A percentile compares a stretch with the other conserved stretches of the same genome.
These are phyloP conservation scores for Ustilago shanxiensis DNA, from an alignment of 1,284 basidiomycete genomes.

Conservation along the genomic window DNA sequence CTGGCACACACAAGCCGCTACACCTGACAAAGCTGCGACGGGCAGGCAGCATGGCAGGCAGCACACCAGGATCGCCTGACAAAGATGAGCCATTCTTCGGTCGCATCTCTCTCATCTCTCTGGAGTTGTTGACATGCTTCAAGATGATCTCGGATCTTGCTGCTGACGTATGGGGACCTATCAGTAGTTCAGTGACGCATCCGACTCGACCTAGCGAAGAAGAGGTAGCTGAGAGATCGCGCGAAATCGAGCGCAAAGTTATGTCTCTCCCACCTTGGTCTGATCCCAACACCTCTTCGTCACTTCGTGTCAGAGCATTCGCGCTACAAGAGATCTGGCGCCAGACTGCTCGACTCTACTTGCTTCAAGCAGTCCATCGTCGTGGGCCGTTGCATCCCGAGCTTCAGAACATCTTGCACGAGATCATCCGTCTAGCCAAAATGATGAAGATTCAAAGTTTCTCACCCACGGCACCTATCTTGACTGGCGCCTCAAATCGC, in stretches of 20 bases:
- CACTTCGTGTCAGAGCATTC: conserved; percentile 42
- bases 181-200: conserved; percentile 11
- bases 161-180: conserved; percentile 50
- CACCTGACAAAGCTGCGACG: conserved; percentile 12
- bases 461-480: conserved; percentile 13
- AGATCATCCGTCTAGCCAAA: conserved; percentile 50
- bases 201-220: conserved; percentile 26
- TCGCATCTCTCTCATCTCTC: conserved; percentile 32
- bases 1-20: neutral
- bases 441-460: conserved; percentile 45
- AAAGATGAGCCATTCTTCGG: conserved; percentile 50
- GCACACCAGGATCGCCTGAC: neutral
- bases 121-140: conserved; percentile 52
- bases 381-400: conserved; percentile 45
- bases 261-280: conserved; percentile 44
- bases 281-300: conserved; percentile 38
- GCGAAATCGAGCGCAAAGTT: conserved; percentile 43
- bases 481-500: neutral
- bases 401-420: conserved; percentile 49
- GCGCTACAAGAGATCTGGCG: conserved; percentile 58
- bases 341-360: conserved; percentile 45
- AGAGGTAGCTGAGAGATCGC: conserved; percentile 29
- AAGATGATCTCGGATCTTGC: conserved; percentile 52
- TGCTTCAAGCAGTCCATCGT: conserved; percentile 50
- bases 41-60: neutral